Evolutionary conservation across 306 rosid genomes (phyloP), one percentile per base, ranked within the genome.

Genomic region (Prunus mongolica): DNA sequence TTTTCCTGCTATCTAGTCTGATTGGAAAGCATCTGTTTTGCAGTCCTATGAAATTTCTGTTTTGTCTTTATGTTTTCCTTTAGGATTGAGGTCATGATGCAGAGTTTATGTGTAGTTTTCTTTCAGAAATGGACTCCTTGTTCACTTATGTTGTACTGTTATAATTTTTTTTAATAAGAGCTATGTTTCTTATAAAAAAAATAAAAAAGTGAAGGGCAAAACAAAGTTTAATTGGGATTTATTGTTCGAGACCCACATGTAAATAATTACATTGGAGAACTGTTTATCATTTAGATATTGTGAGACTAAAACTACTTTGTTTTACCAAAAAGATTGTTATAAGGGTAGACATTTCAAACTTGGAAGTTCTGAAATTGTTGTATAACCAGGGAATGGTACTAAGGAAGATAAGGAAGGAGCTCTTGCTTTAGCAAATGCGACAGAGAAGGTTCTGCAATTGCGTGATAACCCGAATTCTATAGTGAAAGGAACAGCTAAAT

Each of bases 381-480:
- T 56, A 65, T 12, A 11, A 79, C 16, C 82, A 91, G 98, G 87
- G 75, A 81, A 76, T 79, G 82, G 27, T 22, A 57, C 34, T 24
- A 81, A 85, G 67, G 93, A 86, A 75, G 91, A 83, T 38, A 76
- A 46, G 49, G 88, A 83, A 68, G 90, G 75, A 76, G 78, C 79
- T 46, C 84, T 85, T 30, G 88, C 90, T 81, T 81, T 93, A 60
- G 93, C 86, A 58, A 86, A 79, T 78, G 87, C 87, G 63, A 85
- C 92, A 25, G 90, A 86, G 80, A 91, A 88, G 86, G 90, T 92
- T 44, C 82, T 93, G 74, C 98, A 86, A 75, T 75, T 94, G 84
- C 88, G 80, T 6, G 86, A 87, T 68, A 86, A 82, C 50, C 54
- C 77, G 9, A 87, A 82, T 74, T 73, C 88, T 72, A 66, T 91